Conservation (phyloP, 805 yeast genomes). For the Teunomyces gatunensis region DNA sequence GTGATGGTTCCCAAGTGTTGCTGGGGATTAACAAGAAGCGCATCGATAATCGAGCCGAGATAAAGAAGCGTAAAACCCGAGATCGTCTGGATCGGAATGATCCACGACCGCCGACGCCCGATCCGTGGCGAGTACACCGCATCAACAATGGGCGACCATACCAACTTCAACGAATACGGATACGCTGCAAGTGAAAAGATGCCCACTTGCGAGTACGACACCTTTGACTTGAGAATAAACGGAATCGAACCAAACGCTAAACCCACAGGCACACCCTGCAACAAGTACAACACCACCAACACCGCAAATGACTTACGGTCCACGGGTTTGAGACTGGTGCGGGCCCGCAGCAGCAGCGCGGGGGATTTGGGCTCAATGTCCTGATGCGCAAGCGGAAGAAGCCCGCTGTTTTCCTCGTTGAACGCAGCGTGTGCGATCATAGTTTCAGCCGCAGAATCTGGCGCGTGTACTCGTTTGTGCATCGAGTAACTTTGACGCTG, state of each 20-base stretch:
- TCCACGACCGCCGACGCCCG: constrained; percentile 92
- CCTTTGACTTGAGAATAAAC: constrained; percentile 75
- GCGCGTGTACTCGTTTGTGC: constrained; percentile 23
- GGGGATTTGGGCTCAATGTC: constrained; percentile 8
- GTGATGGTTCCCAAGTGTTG: constrained; percentile 58
- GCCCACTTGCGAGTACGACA: constrained; percentile 87
- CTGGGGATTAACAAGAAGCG: constrained; percentile 48
- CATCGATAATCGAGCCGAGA: constrained; percentile 60
- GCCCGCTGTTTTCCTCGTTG: constrained; percentile 34
- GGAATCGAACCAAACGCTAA: constrained; percentile 94
- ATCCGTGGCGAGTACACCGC: constrained; percentile 64
- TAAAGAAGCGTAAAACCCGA: constrained; percentile 65
- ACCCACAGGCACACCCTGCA: constrained; percentile 98
- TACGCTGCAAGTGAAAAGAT: constrained; percentile 88
- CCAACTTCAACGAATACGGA: constrained; percentile 86
- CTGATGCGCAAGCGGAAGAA: constrained; percentile 29
- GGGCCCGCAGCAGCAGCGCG: background rate
- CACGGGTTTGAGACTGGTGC: constrained; percentile 6
- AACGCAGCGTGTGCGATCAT: constrained; percentile 20
- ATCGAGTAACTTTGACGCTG: constrained; percentile 4
- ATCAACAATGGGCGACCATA: constrained; percentile 97
- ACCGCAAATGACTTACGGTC: constrained; percentile 78
- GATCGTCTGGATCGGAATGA: constrained; percentile 85
- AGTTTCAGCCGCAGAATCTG: constrained; percentile 10
- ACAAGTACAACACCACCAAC: constrained; percentile 68